Evolutionary conservation across 2,329 filamentous ascomycete species (phyloP).

Genomic region (Trichophaea hybrida): DNA sequence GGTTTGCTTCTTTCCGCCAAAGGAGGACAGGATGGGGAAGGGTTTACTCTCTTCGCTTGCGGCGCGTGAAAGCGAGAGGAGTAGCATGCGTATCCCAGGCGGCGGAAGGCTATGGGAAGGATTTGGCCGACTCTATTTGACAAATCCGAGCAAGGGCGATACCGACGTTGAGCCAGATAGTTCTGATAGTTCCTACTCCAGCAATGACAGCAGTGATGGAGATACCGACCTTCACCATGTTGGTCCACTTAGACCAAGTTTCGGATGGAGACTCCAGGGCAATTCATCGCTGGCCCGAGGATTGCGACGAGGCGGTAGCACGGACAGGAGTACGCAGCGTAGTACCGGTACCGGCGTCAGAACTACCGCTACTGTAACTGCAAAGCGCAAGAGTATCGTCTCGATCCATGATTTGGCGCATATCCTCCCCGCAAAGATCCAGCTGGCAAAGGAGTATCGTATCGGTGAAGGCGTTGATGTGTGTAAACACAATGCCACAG

Average conservation of each 20-base stretch:
- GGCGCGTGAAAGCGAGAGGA: conserved; percentile 9
- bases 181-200: conserved; percentile 13
- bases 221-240: conserved; percentile 16
- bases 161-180: conserved; percentile 14
- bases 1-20: conserved; percentile 55
- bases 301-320: conserved; percentile 18
- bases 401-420: conserved; percentile 56
- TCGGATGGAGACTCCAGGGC: conserved; percentile 21
- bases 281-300: conserved; percentile 12
- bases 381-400: conserved; percentile 50
- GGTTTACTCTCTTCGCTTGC: conserved; percentile 12
- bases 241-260: conserved; percentile 11
- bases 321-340: conserved; percentile 22
- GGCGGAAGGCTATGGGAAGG: conserved; percentile 45
- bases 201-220: conserved; percentile 19
- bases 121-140: conserved; percentile 44
- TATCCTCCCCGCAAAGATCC: conserved; percentile 62
- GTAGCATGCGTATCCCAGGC: conserved; percentile 26
- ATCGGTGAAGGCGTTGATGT: conserved; percentile 70
- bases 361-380: conserved; percentile 22
- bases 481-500: conserved; percentile 67
- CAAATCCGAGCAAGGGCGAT: conserved; percentile 26
- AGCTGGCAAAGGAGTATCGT: conserved; percentile 63
- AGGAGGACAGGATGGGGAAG: conserved; percentile 40
- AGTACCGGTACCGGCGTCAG: conserved; percentile 31